Evolutionary conservation across 2,329 filamentous ascomycete species (phyloP).

Genomic region (Neofusicoccum sp.): DNA sequence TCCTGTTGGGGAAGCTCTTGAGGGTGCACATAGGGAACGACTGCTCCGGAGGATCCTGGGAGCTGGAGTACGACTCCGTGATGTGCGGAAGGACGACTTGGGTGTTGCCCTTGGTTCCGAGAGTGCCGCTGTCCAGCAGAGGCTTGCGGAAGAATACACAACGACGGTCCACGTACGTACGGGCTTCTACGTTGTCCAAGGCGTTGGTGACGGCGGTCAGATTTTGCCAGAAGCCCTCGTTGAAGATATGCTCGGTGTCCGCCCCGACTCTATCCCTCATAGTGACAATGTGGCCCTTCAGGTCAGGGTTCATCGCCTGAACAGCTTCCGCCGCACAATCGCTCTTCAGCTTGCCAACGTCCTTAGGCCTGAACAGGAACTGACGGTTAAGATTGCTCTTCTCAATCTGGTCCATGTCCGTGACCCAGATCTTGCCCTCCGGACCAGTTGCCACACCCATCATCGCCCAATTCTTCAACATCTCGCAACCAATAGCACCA

Average conservation of each 20-base stretch:
- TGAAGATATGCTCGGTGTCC: slow-evolving; percentile 92
- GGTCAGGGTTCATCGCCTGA: slow-evolving; percentile 90
- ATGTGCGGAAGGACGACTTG: slow-evolving; percentile 89
- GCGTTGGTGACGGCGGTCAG: slow-evolving; percentile 95
- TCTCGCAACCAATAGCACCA: slow-evolving; percentile 96
- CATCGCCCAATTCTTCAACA: slow-evolving; percentile 99
- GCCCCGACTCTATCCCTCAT: slow-evolving; percentile 85
- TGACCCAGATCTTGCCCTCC: slow-evolving; percentile 84
- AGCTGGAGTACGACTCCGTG: slow-evolving; percentile 96
- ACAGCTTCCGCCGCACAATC: slow-evolving; percentile 89
- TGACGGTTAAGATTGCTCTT: slow-evolving; percentile 98
- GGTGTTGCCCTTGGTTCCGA: slow-evolving; percentile 98
- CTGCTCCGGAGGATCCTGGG: slow-evolving; percentile 95
- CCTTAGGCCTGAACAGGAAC: slow-evolving; percentile 89
- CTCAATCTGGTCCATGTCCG: slow-evolving; percentile 98
- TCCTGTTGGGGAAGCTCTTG: slow-evolving; percentile 94
- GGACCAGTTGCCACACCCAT: slow-evolving; percentile 89
- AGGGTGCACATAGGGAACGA: slow-evolving; percentile 99
- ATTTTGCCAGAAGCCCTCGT: slow-evolving; percentile 84
- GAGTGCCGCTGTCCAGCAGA: slow-evolving; percentile 89
- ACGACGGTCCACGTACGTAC: slow-evolving; percentile 91
- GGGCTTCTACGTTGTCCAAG: slow-evolving; percentile 93
- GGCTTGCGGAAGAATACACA: slow-evolving; percentile 99
- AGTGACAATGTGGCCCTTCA: slow-evolving; percentile 79
- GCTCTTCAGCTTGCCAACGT: slow-evolving; percentile 96